Evolutionary conservation across 2,329 filamentous ascomycete genomes (phyloP).

Genomic region (Beauveria medogensis): DNA sequence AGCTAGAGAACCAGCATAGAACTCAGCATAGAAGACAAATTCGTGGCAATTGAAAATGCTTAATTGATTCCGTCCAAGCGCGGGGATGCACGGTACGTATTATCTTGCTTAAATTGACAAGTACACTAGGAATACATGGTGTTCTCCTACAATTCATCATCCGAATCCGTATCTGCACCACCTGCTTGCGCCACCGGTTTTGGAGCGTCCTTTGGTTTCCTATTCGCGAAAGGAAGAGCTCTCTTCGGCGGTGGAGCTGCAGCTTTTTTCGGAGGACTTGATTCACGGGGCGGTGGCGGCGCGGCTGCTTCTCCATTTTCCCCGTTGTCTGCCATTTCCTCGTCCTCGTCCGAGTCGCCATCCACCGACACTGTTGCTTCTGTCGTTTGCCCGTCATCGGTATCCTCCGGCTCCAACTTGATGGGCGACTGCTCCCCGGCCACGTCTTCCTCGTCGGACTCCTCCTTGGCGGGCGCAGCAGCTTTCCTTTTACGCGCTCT

Average conservation of each 20-base stretch:
- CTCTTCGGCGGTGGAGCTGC: constrained; percentile 29
- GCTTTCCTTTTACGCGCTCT: constrained; percentile 45
- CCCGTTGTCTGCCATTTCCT: constrained; percentile 25
- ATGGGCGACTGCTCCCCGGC: constrained; percentile 42
- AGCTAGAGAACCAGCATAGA: constrained; percentile 15
- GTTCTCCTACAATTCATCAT: constrained; percentile 41
- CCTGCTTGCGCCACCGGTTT: constrained; percentile 18
- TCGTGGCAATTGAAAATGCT: too few species aligned
- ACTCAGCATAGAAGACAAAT: too few species aligned
- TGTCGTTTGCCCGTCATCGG: constrained; percentile 32
- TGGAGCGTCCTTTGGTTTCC: constrained; percentile 22
- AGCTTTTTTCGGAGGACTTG: constrained; percentile 14
- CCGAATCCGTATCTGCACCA: constrained; percentile 40
- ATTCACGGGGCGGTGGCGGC: background rate
- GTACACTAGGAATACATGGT: background rate
- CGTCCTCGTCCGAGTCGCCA: constrained; percentile 30
- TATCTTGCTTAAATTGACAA: background rate
- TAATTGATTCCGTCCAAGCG: too few species aligned
- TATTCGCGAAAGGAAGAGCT: constrained; percentile 36
- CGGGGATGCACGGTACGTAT: background rate
- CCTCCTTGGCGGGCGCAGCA: constrained; percentile 28
- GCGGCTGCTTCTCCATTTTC: background rate
- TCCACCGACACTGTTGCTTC: constrained; percentile 33
- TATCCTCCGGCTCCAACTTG: constrained; percentile 29
- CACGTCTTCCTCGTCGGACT: constrained; percentile 26